These are phyloP conservation scores for Pseudopithomyces maydicus DNA, from an alignment of 2,329 filamentous ascomycete species.

Conservation along the genomic window DNA sequence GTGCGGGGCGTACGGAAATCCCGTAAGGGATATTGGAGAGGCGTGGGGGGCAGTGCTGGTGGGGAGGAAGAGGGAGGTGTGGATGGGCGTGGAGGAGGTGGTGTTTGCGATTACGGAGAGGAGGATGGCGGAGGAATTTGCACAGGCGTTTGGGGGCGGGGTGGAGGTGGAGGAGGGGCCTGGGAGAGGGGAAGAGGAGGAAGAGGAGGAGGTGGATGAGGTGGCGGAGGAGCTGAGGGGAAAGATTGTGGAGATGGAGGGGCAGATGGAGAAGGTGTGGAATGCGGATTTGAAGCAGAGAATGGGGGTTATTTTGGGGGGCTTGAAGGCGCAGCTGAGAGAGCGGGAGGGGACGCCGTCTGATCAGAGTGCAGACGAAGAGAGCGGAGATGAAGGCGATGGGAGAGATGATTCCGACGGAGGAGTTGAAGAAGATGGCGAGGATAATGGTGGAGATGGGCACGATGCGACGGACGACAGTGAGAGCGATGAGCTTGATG, in stretches of 20 bases:
- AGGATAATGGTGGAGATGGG: not conserved
- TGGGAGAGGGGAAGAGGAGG: conserved; percentile 44
- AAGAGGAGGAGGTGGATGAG: conserved; percentile 26
- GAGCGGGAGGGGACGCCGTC: conserved; percentile 18
- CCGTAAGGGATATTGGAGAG: conserved; percentile 61
- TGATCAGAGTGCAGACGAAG: not conserved
- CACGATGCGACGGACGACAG: too few relatives aligned
- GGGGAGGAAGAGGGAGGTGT: conserved; percentile 32
- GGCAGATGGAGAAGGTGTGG: conserved; percentile 39
- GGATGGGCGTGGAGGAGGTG: conserved; percentile 57
- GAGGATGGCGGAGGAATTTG: conserved; percentile 59
- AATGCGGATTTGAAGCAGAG: conserved; percentile 41
- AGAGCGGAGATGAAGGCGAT: not conserved
- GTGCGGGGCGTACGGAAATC: conserved; percentile 68
- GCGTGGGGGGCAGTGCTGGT: conserved; percentile 55
- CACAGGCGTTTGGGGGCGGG: conserved; percentile 52
- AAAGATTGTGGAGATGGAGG: conserved; percentile 45
- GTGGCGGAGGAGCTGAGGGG: conserved; percentile 33
- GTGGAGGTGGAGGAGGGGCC: conserved; percentile 44
- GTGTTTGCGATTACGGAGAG: conserved; percentile 64
- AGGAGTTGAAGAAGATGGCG: not conserved
- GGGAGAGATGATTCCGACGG: too few relatives aligned
- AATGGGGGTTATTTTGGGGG: conserved; percentile 34
- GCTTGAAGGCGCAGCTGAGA: conserved; percentile 33
- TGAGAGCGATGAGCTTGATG: too few relatives aligned